Evolutionary conservation across 2,329 filamentous ascomycete genomes (phyloP).

Genomic region (Alternaria panax): DNA sequence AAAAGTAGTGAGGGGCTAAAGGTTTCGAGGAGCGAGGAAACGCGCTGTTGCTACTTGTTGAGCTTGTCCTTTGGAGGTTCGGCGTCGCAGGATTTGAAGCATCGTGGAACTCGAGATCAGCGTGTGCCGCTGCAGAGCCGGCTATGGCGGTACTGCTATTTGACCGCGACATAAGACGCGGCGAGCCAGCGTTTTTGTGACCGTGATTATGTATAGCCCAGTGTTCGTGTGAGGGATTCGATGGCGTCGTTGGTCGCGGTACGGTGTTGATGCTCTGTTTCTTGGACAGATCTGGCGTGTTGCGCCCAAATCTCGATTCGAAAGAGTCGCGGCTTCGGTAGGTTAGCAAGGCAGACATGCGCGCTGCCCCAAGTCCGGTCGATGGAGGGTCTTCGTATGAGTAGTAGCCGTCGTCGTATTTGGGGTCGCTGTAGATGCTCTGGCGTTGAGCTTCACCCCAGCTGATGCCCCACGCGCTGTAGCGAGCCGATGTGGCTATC

Average conservation of each 20-base stretch:
- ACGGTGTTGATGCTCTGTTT: slow-evolving; percentile 81
- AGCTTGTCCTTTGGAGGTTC: slow-evolving; percentile 26
- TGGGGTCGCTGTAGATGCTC: slow-evolving; percentile 97
- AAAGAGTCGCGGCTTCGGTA: slow-evolving; percentile 98
- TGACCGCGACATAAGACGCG: slow-evolving; percentile 49
- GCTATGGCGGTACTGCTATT: slow-evolving; percentile 41
- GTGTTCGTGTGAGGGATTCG: slow-evolving; percentile 52
- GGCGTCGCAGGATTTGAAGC: slow-evolving; percentile 46
- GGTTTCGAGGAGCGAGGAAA: slow-evolving; percentile 48
- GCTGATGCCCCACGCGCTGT: slow-evolving; percentile 89
- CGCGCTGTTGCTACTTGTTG: slow-evolving; percentile 15
- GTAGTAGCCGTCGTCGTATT: slow-evolving; percentile 98
- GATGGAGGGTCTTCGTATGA: slow-evolving; percentile 83
- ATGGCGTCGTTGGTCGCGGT: slow-evolving; percentile 56
- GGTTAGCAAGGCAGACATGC: slow-evolving; percentile 95
- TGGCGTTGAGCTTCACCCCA: slow-evolving; percentile 90
- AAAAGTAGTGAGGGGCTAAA: slow-evolving; percentile 80
- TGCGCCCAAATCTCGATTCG: slow-evolving; percentile 91
- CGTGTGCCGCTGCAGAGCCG: slow-evolving; percentile 31
- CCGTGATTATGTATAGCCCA: slow-evolving; percentile 63
- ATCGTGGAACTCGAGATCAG: slow-evolving; percentile 58
- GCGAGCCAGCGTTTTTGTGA: slow-evolving; percentile 57
- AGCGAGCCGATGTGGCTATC: slow-evolving; percentile 83
- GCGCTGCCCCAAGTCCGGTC: slow-evolving; percentile 87
- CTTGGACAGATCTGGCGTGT: slow-evolving; percentile 84